These are phyloP conservation scores for Marasmius sp. DNA, from an alignment of 1,284 basidiomycete genomes.

Conservation along the genomic window DNA sequence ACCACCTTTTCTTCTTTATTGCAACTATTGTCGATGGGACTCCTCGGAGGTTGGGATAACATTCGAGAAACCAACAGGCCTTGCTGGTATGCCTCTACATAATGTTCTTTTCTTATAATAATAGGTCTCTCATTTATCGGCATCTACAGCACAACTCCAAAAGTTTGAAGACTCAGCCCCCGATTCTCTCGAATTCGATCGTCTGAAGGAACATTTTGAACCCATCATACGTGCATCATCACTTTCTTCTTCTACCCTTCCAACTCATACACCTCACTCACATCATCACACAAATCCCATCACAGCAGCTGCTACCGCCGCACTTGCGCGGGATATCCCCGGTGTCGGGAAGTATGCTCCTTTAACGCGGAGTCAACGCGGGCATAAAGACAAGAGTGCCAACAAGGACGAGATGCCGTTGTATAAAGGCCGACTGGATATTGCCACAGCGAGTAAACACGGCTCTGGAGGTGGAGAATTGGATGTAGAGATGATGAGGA, in stretches of 20 bases:
- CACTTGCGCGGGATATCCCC: conserved; percentile 77
- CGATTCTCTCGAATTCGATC: conserved; percentile 86
- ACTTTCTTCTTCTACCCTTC: conserved; percentile 55
- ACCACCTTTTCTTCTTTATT: conserved; percentile 89
- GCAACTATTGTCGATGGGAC: conserved; percentile 94
- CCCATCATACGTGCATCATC: conserved; percentile 80
- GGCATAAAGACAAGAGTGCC: conserved; percentile 52
- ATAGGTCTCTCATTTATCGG: conserved; percentile 6
- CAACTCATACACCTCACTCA: conserved; percentile 50
- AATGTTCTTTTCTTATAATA: background rate
- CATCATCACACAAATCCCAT: conserved; percentile 77
- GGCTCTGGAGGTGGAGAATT: conserved; percentile 62
- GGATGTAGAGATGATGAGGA: conserved; percentile 69
- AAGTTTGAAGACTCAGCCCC: conserved; percentile 84
- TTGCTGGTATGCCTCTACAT: conserved; percentile 64
- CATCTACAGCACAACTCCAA: conserved; percentile 75
- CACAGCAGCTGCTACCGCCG: conserved; percentile 83
- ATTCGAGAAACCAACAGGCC: conserved; percentile 95
- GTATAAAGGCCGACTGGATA: conserved; percentile 70
- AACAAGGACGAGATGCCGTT: conserved; percentile 75
- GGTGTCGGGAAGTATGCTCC: conserved; percentile 76
- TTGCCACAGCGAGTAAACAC: conserved; percentile 49
- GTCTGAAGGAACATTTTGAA: conserved; percentile 92
- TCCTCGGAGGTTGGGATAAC: conserved; percentile 87
- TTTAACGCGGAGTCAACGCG: conserved; percentile 45